phyloP scores from a whole-genome alignment of 2,329 filamentous ascomycete species.

The Fusarium decemcellulare region DNA sequence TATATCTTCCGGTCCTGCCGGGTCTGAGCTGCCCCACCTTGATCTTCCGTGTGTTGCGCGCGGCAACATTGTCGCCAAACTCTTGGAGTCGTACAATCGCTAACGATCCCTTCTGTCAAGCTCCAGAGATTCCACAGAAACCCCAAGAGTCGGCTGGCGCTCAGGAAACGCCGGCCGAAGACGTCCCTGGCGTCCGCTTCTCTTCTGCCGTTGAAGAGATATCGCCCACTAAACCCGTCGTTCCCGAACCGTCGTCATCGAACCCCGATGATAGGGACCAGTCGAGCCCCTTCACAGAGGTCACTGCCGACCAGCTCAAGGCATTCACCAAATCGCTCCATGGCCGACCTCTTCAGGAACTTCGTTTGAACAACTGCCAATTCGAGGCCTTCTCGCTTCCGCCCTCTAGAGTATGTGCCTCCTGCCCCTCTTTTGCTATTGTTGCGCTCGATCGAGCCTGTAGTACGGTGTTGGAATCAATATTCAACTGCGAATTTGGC shows the following conservation, averaged over 20 bases:
- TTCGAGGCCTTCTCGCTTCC: slow-evolving; percentile 95
- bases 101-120: slow-evolving; percentile 34
- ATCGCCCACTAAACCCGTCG: slow-evolving; percentile 59
- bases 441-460: slow-evolving; percentile 13
- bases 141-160: slow-evolving; percentile 19
- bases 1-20: slow-evolving; percentile 44
- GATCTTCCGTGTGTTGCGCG: slow-evolving; percentile 21
- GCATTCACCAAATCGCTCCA: slow-evolving; percentile 81
- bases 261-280: slow-evolving; percentile 38
- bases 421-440: slow-evolving; percentile 23
- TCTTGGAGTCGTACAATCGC: slow-evolving; percentile 31
- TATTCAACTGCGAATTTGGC: neutral
- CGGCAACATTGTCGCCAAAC: slow-evolving; percentile 21
- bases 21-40: slow-evolving; percentile 46
- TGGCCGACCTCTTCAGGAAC: slow-evolving; percentile 82
- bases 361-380: slow-evolving; percentile 86
- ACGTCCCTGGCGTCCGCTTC: slow-evolving; percentile 75
- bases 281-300: slow-evolving; percentile 55
- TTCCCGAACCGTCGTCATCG: slow-evolving; percentile 42
- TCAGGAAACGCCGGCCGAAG: slow-evolving; percentile 25
- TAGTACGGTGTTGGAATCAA: neutral
- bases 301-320: slow-evolving; percentile 75
- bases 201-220: slow-evolving; percentile 81
- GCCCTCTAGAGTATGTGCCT: slow-evolving; percentile 78
- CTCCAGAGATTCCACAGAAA: slow-evolving; percentile 19